These are phyloP conservation scores for Cunninghamia lanceolata DNA, from an alignment of 75 land plant genomes.

Conservation along the genomic window DNA sequence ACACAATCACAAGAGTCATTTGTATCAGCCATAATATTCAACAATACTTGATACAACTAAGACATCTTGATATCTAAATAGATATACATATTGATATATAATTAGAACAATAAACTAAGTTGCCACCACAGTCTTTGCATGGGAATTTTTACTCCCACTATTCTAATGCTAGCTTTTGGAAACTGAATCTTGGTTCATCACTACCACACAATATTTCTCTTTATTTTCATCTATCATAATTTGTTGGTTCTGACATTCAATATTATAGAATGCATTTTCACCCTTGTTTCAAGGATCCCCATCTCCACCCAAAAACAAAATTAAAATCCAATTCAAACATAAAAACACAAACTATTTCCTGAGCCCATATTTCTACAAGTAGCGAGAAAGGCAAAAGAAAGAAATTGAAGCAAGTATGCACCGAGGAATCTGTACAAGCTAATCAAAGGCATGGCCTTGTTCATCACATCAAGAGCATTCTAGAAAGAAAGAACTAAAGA, in stretches of 20 bases:
- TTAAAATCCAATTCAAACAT: neutral
- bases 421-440: no score
- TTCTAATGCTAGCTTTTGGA: conserved; percentile 10
- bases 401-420: no score
- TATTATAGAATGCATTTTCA: conserved; percentile 68
- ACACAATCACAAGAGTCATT: neutral
- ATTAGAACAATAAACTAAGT: neutral
- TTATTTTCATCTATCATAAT: conserved; percentile 45
- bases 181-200: conserved; percentile 18
- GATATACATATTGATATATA: neutral
- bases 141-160: neutral
- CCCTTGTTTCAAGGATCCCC: conserved; percentile 37
- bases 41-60: neutral
- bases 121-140: neutral
- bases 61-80: neutral
- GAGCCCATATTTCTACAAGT: no score
- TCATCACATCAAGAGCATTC: conserved; percentile 44
- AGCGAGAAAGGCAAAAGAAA: no score
- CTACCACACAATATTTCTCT: conserved; percentile 35
- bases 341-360: neutral
- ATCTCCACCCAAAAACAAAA: conserved; percentile 9
- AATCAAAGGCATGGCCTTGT: conserved; percentile 31
- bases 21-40: neutral
- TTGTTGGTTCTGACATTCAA: conserved; percentile 61
- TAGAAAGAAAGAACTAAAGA: conserved; percentile 41